These are phyloP conservation scores for Pachyrhizus erosus DNA, from an alignment of 306 rosid genomes.

Conservation along the genomic window DNA sequence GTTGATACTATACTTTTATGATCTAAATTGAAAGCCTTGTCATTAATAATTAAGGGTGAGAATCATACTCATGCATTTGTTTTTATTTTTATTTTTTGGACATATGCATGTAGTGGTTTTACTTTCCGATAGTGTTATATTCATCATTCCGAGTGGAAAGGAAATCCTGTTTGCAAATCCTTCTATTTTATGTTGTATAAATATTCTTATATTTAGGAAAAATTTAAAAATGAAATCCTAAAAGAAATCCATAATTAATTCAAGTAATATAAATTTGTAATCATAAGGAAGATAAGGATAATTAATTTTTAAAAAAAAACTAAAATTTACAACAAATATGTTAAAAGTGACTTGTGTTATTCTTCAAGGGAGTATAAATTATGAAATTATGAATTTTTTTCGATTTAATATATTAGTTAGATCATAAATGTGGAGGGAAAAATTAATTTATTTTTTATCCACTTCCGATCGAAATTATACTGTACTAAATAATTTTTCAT, in stretches of 20 bases:
- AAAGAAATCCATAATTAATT: background rate
- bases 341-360: too few species aligned
- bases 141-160: too few species aligned
- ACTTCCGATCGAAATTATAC: too few species aligned
- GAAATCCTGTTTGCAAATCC: too few species aligned
- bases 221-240: background rate
- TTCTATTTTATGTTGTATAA: background rate
- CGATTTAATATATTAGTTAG: background rate
- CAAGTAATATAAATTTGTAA: too few species aligned
- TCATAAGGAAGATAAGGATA: too few species aligned
- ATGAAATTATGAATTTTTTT: background rate
- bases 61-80: background rate
- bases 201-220: background rate
- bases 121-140: background rate
- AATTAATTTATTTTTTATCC: too few species aligned
- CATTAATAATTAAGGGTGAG: background rate
- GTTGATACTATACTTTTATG: background rate
- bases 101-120: background rate
- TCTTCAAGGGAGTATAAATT: background rate
- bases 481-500: too few species aligned
- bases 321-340: too few species aligned
- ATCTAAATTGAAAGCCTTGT: background rate
- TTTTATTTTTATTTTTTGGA: background rate
- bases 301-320: too few species aligned
- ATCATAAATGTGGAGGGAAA: too few species aligned